Evolutionary conservation across 73 alveolate genomes (phyloP), one percentile per base, ranked within the genome.

Genomic region (Diophrys appendiculata): DNA sequence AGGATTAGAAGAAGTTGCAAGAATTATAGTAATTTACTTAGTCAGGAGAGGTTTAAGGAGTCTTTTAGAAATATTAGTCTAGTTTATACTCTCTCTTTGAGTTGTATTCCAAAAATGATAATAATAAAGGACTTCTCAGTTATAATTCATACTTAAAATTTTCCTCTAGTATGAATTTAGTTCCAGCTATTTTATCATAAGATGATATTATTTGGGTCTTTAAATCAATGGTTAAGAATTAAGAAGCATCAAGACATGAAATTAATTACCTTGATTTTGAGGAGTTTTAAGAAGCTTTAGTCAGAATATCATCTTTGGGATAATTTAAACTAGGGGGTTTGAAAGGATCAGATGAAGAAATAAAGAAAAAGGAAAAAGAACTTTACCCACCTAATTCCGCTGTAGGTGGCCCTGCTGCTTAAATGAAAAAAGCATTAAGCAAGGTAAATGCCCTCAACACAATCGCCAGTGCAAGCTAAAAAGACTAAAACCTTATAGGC

Each of bases 211-310:
- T 33, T 31, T 29, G 34, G 11, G 55, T 70, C 26, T 70, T 70
- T 24, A 70, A 70, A 70, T 33, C 28, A 33, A 70, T 70, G 18
- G 30, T 34, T 1, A 70, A 70, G 28, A 67, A 70, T 24, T 33
- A 70, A 67, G 55, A 29, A 28, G 78, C n/a, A 30, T 0, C 25
- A 70, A 27, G 78, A 70, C 2, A 70, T 33, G 55, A 67, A 70
- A 30, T 11, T 24, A 0, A 29, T 70, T 2, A 70, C 33, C 27
- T 1, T 83, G 1, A 83, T 8, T 75, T 54, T 65, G n/a, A 75
- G 1, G 91, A 83, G 68, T 75, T 83, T 73, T 65, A 75, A 25
- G 86, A 76, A 14, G 81, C 78, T 0, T 55, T 83, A 1, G 53
- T 64, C n/a, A 74, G 82, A 53, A 67, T 83, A 0, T 73, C 86